A percentile compares a stretch with the other conserved stretches of the same genome.
phyloP scores from a whole-genome alignment of 2,329 filamentous ascomycete genomes.

The Dothideomycetes sp. region DNA sequence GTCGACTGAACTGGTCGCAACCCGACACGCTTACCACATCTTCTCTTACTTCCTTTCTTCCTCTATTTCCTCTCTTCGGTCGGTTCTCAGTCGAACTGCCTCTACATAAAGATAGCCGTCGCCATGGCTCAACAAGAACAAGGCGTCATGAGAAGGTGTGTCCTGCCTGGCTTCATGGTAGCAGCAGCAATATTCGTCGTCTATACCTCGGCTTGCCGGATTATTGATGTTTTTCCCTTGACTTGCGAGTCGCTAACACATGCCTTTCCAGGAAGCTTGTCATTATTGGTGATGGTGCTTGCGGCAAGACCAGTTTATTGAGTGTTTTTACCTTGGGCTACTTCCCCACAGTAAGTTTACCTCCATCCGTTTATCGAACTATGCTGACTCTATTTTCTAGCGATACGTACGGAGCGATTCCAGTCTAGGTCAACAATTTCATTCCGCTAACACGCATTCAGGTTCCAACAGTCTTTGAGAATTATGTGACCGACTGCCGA shows the following conservation, averaged over 20 bases:
- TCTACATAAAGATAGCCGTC: neutral
- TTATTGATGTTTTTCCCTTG: no score
- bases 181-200: no score
- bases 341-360: slow-evolving; percentile 80
- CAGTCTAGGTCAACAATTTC: no score
- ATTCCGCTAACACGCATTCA: slow-evolving; percentile 19
- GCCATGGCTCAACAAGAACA: slow-evolving; percentile 30
- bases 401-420: slow-evolving; percentile 16
- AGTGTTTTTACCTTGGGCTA: slow-evolving; percentile 97
- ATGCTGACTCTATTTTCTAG: slow-evolving; percentile 8
- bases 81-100: no score
- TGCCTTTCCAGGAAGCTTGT: slow-evolving; percentile 74
- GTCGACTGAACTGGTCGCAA: no score
- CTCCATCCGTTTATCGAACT: neutral
- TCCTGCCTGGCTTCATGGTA: no score
- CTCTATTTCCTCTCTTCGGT: no score
- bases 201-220: no score
- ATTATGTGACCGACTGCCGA: slow-evolving; percentile 97
- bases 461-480: slow-evolving; percentile 97
- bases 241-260: no score
- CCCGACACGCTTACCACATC: no score
- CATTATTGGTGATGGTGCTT: slow-evolving; percentile 94
- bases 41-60: no score
- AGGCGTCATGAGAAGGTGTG: slow-evolving; percentile 32
- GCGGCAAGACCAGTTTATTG: slow-evolving; percentile 93